Base-by-base conservation (phyloP, 257 asterid genomes). In the Solanum sejunctum region DNA sequence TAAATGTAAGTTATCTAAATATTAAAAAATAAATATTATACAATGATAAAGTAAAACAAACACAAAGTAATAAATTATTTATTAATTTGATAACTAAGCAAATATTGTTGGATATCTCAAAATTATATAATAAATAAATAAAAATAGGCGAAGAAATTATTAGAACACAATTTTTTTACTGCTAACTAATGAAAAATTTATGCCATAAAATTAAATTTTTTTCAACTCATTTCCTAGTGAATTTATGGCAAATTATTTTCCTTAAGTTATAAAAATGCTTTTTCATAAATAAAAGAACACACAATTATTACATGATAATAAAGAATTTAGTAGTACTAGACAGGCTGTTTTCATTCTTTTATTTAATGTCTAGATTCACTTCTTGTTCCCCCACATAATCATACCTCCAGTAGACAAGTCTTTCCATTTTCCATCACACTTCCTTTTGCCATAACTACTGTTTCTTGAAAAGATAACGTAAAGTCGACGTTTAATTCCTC, bases 391-490 rank as follows among this genome's bases (percentile, higher is more conserved):
- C 91, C 90, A 21, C 93, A 84, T 94, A 94, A 93, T 91, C 86
- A 94, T 94, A 81, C 85, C 91, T 75, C 86, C 89, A 88, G 85
- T 51, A 10, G 64, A 54, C 36, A 64, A 5, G 80, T 85, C 54
- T 61, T 85, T 87, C 88, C 88, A 90, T 85, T 86, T 86, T 63
- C 87, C 87, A 84, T 91, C 95, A 89, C 92, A 84, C 96, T 89
- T 89, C 84, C 64, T 58, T 20, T 79, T 77, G 90, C 72, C 90
- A 92, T 91, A 41, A 87, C 87, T 36, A 89, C 94, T 93, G 91
- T 91, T 89, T 89, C 86, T 71, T 80, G 67, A 85, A 88, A 87
- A 86, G 84, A 89, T 88, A 91, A 91, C 98, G 97, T 95, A 92
- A 89, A 93, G 89, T 84, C 90, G 88, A 95, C 95, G 90, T 91